phyloP scores from a whole-genome alignment of 495 filamentous ascomycete genomes.

The Aspergillus ellipticus region DNA sequence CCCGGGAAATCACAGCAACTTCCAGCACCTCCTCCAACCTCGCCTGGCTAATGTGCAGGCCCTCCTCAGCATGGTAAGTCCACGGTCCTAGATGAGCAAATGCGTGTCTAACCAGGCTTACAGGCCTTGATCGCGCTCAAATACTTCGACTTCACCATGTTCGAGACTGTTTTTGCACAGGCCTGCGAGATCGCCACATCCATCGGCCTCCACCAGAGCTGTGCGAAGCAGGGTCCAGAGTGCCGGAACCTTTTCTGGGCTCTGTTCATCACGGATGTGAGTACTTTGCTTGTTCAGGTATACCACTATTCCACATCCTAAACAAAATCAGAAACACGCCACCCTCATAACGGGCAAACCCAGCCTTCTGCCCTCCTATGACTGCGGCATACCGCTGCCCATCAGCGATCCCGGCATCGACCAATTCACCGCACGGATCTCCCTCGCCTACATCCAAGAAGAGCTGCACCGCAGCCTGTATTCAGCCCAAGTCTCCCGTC shows the following conservation, averaged over 20 bases:
- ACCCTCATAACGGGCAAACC: background rate
- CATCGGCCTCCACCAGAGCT: background rate
- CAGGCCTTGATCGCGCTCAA: background rate
- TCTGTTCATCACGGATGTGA: background rate
- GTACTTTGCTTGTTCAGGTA: background rate
- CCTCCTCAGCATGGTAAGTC: background rate
- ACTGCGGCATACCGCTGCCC: background rate
- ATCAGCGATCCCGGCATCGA: background rate
- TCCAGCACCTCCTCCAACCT: background rate
- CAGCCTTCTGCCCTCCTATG: background rate
- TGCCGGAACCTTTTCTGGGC: background rate
- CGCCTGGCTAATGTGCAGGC: background rate
- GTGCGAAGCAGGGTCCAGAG: background rate
- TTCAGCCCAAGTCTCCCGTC: background rate
- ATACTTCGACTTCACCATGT: background rate
- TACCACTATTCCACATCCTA: background rate
- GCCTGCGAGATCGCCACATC: background rate
- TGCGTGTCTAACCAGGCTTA: too few relatives aligned
- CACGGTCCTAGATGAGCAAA: background rate
- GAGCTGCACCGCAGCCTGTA: background rate
- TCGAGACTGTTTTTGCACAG: background rate
- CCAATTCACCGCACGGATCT: background rate
- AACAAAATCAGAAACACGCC: background rate
- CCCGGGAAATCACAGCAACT: background rate
- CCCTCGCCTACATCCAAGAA: background rate